Conservation (phyloP, 164 flowering plant genomes). For the Dillenia turbinata region DNA sequence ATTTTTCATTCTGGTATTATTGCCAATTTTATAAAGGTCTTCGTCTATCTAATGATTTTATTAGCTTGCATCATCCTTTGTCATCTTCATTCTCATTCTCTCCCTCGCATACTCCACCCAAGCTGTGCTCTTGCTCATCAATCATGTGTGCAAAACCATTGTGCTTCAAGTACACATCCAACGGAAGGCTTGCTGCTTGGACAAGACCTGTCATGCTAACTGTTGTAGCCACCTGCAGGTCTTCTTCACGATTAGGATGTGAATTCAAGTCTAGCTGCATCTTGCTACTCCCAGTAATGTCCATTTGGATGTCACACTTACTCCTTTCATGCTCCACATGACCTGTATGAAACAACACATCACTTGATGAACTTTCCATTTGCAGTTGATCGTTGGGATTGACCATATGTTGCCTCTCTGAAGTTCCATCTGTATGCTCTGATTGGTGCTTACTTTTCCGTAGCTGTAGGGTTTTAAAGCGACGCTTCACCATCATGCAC, state of each 20-base stretch:
- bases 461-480: slow-evolving; percentile 62
- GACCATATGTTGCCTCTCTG: too few relatives aligned
- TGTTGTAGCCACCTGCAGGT: slow-evolving; percentile 17
- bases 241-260: slow-evolving; percentile 38
- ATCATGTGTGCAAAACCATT: slow-evolving; percentile 4
- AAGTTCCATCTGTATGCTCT: slow-evolving; percentile 17
- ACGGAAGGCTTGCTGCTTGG: slow-evolving; percentile 26
- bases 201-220: slow-evolving; percentile 29
- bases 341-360: slow-evolving; percentile 2
- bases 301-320: slow-evolving; percentile 12
- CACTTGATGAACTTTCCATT: not conserved
- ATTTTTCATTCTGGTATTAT: too few relatives aligned
- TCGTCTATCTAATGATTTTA: too few relatives aligned
- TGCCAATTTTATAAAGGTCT: too few relatives aligned
- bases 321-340: slow-evolving; percentile 13
- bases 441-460: slow-evolving; percentile 53
- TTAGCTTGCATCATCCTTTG: too few relatives aligned
- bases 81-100: slow-evolving; percentile 11
- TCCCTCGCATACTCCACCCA: too few relatives aligned
- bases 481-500: slow-evolving; percentile 65
- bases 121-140: too few relatives aligned
- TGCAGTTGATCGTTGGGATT: not conserved
- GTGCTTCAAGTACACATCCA: slow-evolving; percentile 22
- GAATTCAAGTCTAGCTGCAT: slow-evolving; percentile 49
- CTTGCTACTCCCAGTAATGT: slow-evolving; percentile 22